These are phyloP conservation scores for Erigeron philadelphicus DNA, from an alignment of 140 eudicot genomes.

Conservation along the genomic window DNA sequence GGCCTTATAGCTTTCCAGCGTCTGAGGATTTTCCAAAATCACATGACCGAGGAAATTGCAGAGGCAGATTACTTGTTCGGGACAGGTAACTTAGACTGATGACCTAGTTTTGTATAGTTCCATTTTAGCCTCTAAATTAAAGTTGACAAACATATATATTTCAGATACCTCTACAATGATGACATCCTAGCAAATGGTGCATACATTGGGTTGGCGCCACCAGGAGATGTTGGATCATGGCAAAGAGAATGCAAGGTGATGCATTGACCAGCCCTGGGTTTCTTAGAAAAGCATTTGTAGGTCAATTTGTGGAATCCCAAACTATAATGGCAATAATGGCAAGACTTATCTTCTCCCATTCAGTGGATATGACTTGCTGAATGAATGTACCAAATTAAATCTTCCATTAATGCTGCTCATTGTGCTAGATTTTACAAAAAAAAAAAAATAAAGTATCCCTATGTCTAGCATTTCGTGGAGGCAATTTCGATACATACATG, in stretches of 20 bases:
- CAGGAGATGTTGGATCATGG: conserved; percentile 39
- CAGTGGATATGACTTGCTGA: no score
- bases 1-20: conserved; percentile 80
- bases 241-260: conserved; percentile 19
- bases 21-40: conserved; percentile 56
- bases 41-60: conserved; percentile 50
- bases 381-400: no score
- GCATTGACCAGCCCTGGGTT: background rate
- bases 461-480: no score
- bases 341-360: no score
- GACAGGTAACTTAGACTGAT: conserved; percentile 46
- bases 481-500: background rate
- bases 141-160: background rate
- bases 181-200: conserved; percentile 59
- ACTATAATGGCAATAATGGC: no score
- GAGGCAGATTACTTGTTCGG: conserved; percentile 56
- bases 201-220: conserved; percentile 66
- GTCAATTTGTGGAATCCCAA: no score
- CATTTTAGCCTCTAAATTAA: background rate
- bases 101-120: background rate
- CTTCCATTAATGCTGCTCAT: no score
- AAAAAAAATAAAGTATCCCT: no score
- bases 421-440: no score
- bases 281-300: background rate
- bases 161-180: conserved; percentile 42